Evolutionary conservation across 805 yeast genomes (phyloP).

Genomic region (Candida anglica): DNA sequence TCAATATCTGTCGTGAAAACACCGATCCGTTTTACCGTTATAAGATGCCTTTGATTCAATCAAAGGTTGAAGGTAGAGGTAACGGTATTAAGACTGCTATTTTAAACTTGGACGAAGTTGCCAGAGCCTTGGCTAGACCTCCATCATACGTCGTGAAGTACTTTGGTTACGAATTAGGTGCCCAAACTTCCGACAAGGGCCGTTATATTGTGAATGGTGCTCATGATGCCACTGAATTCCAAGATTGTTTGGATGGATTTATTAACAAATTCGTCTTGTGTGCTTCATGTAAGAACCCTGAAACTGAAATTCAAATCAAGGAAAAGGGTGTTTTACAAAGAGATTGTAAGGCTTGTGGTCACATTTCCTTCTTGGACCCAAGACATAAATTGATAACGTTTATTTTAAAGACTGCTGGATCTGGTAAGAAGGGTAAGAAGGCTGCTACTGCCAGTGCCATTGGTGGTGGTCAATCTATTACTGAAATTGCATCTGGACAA

Average conservation of each 20-base stretch:
- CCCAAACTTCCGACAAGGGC: conserved; percentile 82
- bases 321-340: conserved; percentile 72
- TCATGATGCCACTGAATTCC: conserved; percentile 85
- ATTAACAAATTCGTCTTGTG: conserved; percentile 90
- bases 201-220: conserved; percentile 92
- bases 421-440: conserved; percentile 61
- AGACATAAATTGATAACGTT: conserved; percentile 84
- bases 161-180: conserved; percentile 96
- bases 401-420: conserved; percentile 83
- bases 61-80: conserved; percentile 98
- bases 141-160: conserved; percentile 87
- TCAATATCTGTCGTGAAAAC: conserved; percentile 95
- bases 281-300: conserved; percentile 95
- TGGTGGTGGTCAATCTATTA: conserved; percentile 79
- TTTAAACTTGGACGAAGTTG: conserved; percentile 85
- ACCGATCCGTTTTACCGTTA: conserved; percentile 98
- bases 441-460: conserved; percentile 89
- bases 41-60: conserved; percentile 97
- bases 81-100: conserved; percentile 98
- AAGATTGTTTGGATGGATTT: conserved; percentile 92
- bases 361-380: conserved; percentile 76
- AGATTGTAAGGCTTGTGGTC: conserved; percentile 99
- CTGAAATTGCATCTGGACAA: conserved; percentile 66
- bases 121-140: conserved; percentile 92
- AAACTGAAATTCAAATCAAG: conserved; percentile 83